These are phyloP conservation scores for Brassica hybrid DNA, from an alignment of 441 rosid species.

Conservation along the genomic window DNA sequence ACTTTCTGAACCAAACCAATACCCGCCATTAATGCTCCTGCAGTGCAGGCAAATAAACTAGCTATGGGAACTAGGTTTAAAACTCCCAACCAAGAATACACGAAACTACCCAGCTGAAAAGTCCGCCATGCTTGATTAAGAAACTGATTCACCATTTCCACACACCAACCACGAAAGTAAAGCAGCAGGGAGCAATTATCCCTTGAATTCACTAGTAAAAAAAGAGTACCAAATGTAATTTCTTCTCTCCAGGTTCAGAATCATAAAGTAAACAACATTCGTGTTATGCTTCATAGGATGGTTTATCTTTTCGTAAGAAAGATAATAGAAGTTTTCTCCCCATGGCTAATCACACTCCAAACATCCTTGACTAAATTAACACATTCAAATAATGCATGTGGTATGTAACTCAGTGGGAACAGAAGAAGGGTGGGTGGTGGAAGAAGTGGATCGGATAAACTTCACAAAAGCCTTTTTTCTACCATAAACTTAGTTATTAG, in stretches of 20 bases:
- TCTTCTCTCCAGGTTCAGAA: conserved; percentile 12
- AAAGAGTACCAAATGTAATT: not conserved
- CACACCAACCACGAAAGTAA: conserved; percentile 6
- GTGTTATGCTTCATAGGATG: conserved; percentile 1
- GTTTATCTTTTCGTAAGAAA: not conserved
- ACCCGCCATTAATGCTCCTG: conserved; percentile 3
- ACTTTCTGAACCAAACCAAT: not conserved
- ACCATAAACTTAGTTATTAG: too few relatives aligned
- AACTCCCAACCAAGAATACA: conserved; percentile 4
- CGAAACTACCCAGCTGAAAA: conserved; percentile 17
- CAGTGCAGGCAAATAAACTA: conserved; percentile 5
- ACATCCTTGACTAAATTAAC: too few relatives aligned
- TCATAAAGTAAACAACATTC: too few relatives aligned
- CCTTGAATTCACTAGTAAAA: conserved; percentile 14
- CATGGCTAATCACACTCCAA: too few relatives aligned
- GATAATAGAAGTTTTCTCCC: too few relatives aligned
- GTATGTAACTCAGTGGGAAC: too few relatives aligned
- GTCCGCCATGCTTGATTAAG: conserved; percentile 8
- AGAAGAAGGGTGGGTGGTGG: too few relatives aligned
- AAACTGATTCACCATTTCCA: not conserved
- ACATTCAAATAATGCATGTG: too few relatives aligned
- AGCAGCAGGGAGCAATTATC: not conserved
- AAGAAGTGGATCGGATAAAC: too few relatives aligned
- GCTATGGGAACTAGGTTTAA: not conserved
- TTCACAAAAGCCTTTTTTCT: too few relatives aligned